Evolutionary conservation across 2,329 filamentous ascomycete genomes (phyloP), one percentile per base, ranked within the genome.

Genomic region (Stagonosporopsis rhizophila): DNA sequence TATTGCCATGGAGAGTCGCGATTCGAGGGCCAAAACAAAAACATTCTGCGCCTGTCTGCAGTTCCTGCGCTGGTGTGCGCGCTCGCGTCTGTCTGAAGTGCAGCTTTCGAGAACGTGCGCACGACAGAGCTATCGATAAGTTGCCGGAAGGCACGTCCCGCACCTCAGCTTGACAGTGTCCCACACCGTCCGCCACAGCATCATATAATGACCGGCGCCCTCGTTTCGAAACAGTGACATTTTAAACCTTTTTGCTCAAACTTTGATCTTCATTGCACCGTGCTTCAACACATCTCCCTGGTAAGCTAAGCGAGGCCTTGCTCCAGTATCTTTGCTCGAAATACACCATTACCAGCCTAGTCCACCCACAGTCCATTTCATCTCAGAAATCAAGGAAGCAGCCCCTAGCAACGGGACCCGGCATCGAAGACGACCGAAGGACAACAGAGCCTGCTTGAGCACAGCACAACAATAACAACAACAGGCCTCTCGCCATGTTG

Each of bases 1-100:
- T 34, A 60, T 65, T 64, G 56, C 59, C 56, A 58, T 51, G 60
- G 65, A 58, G 59, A 65, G 63, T 61, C 67, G 65, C 69, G 60
- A 71, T 70, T 72, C 65, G 69, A 68, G 57, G 56, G 44, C 22
- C 47, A 63, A 58, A 67, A 73, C 64, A 69, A 67, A 59, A 66
- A 70, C 62, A 67, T 20, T 30, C 28, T 53, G 50, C 50, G 37
- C 28, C 50, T 53, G 42, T 27, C 42, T 45, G 54, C 54, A 41
- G 40, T 66, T 59, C 51, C 45, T 62, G 57, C 59, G 44, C 56
- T 62, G 58, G 59, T 63, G 51, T 55, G 49, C 49, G 50, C 46
- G 44, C 44, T 55, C 59, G 65, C 66, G 62, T 65, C 49, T 69
- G 61, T 68, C 65, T 62, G 42, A 22, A 34, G 42, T 49, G 58